A percentile compares a stretch with the other conserved stretches of the same genome.
Conservation (phyloP, 2,329 filamentous ascomycete species). For the Madurella mycetomatis region DNA sequence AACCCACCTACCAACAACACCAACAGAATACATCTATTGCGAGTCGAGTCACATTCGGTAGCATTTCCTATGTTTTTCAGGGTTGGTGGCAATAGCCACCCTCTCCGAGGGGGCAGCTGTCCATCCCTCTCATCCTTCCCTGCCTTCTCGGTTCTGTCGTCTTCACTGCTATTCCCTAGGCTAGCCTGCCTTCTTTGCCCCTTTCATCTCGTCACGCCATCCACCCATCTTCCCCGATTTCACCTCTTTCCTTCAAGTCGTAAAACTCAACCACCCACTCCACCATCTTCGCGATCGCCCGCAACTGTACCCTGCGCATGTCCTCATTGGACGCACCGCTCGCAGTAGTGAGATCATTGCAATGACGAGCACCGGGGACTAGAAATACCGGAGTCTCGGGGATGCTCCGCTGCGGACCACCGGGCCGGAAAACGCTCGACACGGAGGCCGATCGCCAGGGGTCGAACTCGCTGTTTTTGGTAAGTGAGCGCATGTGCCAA, state of each 20-base stretch:
- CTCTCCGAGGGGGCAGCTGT: too few relatives aligned
- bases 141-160: too few relatives aligned
- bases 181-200: too few relatives aligned
- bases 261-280: conserved; percentile 51
- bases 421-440: conserved; percentile 48
- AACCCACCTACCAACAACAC: too few relatives aligned
- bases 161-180: too few relatives aligned
- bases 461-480: conserved; percentile 43
- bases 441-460: conserved; percentile 55
- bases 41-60: too few relatives aligned
- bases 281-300: conserved; percentile 45
- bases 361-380: conserved; percentile 52
- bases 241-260: background rate
- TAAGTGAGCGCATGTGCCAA: background rate
- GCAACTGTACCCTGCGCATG: conserved; percentile 41
- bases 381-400: conserved; percentile 46
- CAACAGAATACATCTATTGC: too few relatives aligned
- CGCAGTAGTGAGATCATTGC: conserved; percentile 46
- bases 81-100: too few relatives aligned
- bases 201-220: background rate
- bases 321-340: conserved; percentile 45
- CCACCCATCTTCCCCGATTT: background rate
- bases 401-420: conserved; percentile 48
- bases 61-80: too few relatives aligned
- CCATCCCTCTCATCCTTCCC: too few relatives aligned